phyloP scores from a whole-genome alignment of 768 basidiomycete species.

The Exidia glandulosa region DNA sequence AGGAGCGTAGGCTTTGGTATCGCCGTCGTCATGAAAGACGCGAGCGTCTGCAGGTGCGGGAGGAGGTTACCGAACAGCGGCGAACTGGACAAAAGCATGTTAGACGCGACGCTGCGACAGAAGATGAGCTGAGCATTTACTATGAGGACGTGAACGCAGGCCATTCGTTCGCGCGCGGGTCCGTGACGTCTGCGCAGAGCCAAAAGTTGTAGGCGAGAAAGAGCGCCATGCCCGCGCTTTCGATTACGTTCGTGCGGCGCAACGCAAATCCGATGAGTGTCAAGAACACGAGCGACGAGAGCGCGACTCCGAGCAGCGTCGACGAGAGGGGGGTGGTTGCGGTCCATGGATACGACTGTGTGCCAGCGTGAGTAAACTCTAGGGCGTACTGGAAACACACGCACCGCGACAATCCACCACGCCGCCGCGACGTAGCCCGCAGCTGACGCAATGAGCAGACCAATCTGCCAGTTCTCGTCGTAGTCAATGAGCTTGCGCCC shows the following conservation, averaged over 20 bases:
- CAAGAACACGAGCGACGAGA: conserved; percentile 83
- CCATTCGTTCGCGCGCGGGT: conserved; percentile 21
- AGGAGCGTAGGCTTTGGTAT: conserved; percentile 76
- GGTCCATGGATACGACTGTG: conserved; percentile 71
- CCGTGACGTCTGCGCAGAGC: conserved; percentile 72
- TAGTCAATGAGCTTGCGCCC: conserved; percentile 62
- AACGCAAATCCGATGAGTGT: conserved; percentile 85
- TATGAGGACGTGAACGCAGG: conserved; percentile 50
- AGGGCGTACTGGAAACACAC: conserved; percentile 19
- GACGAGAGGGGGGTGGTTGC: conserved; percentile 79
- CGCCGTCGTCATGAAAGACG: conserved; percentile 76
- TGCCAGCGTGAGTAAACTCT: conserved; percentile 2
- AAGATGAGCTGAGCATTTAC: conserved; percentile 30
- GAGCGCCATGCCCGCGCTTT: conserved; percentile 76
- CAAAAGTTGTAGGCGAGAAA: conserved; percentile 88
- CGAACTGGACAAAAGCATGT: conserved; percentile 34
- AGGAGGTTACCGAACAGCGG: conserved; percentile 70
- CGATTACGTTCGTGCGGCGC: conserved; percentile 84
- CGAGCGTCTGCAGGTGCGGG: conserved; percentile 66
- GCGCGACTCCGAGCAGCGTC: conserved; percentile 76
- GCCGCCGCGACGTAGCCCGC: conserved; percentile 71
- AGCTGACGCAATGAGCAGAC: conserved; percentile 62
- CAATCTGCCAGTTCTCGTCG: conserved; percentile 69
- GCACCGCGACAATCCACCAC: conserved; percentile 75
- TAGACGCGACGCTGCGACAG: not conserved